phyloP scores from a whole-genome alignment of 345 rosid genomes.

The Pelargonium nanum region DNA sequence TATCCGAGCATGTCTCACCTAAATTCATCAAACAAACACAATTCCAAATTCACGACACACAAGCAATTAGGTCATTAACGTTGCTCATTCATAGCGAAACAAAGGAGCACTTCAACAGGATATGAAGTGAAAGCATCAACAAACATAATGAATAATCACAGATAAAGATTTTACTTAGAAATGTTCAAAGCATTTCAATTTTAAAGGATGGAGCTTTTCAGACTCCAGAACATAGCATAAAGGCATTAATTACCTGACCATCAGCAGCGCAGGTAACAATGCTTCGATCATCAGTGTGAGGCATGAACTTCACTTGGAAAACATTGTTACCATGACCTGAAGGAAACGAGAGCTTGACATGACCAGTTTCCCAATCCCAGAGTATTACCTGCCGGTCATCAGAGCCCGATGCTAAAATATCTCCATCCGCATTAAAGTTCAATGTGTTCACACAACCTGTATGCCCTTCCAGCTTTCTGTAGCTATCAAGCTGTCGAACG shows the following conservation, averaged over 20 bases:
- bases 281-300: constrained; percentile 63
- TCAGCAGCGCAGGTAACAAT: constrained; percentile 90
- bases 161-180: too few species aligned
- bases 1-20: constrained; percentile 77
- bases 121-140: too few species aligned
- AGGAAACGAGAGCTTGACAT: constrained; percentile 46
- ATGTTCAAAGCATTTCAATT: too few species aligned
- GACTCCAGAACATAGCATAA: too few species aligned
- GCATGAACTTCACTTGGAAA: constrained; percentile 83
- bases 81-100: too few species aligned
- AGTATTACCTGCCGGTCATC: constrained; percentile 62
- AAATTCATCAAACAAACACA: constrained; percentile 1
- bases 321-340: constrained; percentile 67
- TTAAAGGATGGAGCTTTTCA: too few species aligned
- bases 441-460: constrained; percentile 75
- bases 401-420: constrained; percentile 65
- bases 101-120: too few species aligned
- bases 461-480: constrained; percentile 57
- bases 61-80: not conserved
- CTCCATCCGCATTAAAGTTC: constrained; percentile 54
- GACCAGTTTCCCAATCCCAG: constrained; percentile 80
- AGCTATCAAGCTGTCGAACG: constrained; percentile 51
- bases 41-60: constrained; percentile 1
- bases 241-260: constrained; percentile 52
- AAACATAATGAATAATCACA: not conserved